Percentiles rank a stretch among this genome's conserved stretches.
phyloP scores from a whole-genome alignment of 306 rosid genomes.

The Rosa persica region DNA sequence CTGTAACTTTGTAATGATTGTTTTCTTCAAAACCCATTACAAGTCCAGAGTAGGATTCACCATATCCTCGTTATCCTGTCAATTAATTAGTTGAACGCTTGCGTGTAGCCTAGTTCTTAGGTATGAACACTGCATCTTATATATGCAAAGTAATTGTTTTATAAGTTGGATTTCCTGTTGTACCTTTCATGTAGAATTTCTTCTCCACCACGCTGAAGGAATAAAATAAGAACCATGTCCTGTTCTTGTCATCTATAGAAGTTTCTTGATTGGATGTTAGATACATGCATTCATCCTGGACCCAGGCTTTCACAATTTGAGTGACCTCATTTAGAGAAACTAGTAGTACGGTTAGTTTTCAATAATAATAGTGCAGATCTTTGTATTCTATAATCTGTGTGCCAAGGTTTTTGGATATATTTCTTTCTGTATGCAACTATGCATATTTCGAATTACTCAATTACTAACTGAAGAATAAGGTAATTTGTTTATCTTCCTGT shows the following conservation, averaged over 20 bases:
- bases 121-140: neutral
- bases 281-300: neutral
- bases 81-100: neutral
- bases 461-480: neutral
- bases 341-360: neutral
- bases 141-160: neutral
- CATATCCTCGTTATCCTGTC: neutral
- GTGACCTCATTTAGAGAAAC: neutral
- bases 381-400: neutral
- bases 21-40: neutral
- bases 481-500: neutral
- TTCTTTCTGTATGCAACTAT: neutral
- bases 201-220: neutral
- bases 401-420: neutral
- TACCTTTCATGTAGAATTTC: too few species aligned
- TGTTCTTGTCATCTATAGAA: neutral
- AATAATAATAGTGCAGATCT: neutral
- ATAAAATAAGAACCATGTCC: neutral
- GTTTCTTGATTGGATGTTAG: neutral
- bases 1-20: neutral
- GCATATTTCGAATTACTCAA: neutral
- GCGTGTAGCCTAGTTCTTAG: neutral
- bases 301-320: neutral
- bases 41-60: neutral
- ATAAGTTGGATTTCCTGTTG: neutral